phyloP scores from a whole-genome alignment of 2,329 filamentous ascomycete genomes.

The Xylaria multiplex region DNA sequence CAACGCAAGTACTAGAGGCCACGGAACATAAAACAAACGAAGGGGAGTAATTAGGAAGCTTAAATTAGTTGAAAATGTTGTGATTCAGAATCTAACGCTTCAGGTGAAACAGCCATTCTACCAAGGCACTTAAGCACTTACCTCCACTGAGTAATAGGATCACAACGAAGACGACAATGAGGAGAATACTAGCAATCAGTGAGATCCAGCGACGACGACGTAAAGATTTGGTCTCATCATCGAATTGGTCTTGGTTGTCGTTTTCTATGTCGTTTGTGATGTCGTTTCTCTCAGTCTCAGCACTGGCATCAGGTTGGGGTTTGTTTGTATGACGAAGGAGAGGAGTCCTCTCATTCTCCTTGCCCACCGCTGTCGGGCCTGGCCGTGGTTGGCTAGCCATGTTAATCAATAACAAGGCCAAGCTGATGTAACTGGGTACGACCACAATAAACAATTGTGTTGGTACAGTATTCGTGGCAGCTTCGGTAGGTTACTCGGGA shows the following conservation, averaged over 20 bases:
- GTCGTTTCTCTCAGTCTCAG: slow-evolving; percentile 23
- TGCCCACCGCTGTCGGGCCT: slow-evolving; percentile 11
- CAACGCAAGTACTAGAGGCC: neutral
- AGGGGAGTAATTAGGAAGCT: neutral
- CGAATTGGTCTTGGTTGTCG: neutral
- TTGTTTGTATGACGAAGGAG: slow-evolving; percentile 37
- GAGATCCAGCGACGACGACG: slow-evolving; percentile 49
- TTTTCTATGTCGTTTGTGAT: slow-evolving; percentile 11
- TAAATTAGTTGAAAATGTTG: neutral
- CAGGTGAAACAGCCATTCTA: neutral
- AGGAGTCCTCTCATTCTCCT: slow-evolving; percentile 40
- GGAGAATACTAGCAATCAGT: slow-evolving; percentile 43
- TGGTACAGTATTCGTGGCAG: slow-evolving; percentile 12
- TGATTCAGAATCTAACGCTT: slow-evolving; percentile 2
- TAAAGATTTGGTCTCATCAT: slow-evolving; percentile 39
- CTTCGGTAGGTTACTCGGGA: slow-evolving; percentile 16
- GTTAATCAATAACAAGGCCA: slow-evolving; percentile 14
- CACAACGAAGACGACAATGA: slow-evolving; percentile 47
- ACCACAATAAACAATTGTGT: neutral
- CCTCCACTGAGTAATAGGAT: slow-evolving; percentile 47
- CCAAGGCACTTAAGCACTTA: slow-evolving; percentile 38
- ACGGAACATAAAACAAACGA: neutral
- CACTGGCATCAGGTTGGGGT: slow-evolving; percentile 6
- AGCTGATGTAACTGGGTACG: slow-evolving; percentile 15
- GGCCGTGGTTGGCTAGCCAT: slow-evolving; percentile 30